These are phyloP conservation scores for Peronospora belbahrii DNA, from an alignment of 352 stramenopile species.

Conservation along the genomic window DNA sequence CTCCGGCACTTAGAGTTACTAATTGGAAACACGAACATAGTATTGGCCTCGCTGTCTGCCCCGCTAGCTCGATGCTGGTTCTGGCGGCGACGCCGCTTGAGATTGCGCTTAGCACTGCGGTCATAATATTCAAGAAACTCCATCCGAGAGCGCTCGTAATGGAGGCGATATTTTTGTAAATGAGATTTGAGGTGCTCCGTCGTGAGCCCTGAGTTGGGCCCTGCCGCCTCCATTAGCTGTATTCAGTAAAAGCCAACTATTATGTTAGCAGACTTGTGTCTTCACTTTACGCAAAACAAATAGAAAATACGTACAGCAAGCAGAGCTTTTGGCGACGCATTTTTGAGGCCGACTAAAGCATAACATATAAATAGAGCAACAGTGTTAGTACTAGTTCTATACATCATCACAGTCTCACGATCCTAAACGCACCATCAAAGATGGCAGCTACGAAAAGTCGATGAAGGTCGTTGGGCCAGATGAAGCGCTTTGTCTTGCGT, in stretches of 20 bases:
- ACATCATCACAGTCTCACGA: not conserved
- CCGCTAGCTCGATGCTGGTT: constrained; percentile 22
- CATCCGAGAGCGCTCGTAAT: constrained; percentile 76
- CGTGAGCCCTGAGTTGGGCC: constrained; percentile 51
- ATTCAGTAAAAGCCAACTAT: not conserved
- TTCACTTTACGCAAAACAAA: not conserved
- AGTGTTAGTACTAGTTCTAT: constrained; percentile 2
- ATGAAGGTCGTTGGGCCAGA: constrained; percentile 84
- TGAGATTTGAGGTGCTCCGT: constrained; percentile 86
- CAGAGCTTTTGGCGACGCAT: constrained; percentile 78
- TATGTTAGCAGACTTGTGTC: constrained; percentile 1
- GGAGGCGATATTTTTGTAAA: constrained; percentile 84
- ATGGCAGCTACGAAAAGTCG: constrained; percentile 83
- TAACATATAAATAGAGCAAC: not conserved
- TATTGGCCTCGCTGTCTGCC: constrained; percentile 38
- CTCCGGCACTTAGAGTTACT: constrained; percentile 42
- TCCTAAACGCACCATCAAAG: constrained; percentile 60
- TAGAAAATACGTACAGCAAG: constrained; percentile 35
- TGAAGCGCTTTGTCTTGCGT: constrained; percentile 82
- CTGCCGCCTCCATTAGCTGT: constrained; percentile 63
- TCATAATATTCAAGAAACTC: constrained; percentile 86
- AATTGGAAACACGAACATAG: constrained; percentile 80
- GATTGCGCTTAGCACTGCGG: constrained; percentile 56
- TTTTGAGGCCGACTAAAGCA: constrained; percentile 76
- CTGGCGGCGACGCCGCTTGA: constrained; percentile 42